Base-by-base conservation (phyloP, 768 basidiomycete species). In the Leccinum variicolor region DNA sequence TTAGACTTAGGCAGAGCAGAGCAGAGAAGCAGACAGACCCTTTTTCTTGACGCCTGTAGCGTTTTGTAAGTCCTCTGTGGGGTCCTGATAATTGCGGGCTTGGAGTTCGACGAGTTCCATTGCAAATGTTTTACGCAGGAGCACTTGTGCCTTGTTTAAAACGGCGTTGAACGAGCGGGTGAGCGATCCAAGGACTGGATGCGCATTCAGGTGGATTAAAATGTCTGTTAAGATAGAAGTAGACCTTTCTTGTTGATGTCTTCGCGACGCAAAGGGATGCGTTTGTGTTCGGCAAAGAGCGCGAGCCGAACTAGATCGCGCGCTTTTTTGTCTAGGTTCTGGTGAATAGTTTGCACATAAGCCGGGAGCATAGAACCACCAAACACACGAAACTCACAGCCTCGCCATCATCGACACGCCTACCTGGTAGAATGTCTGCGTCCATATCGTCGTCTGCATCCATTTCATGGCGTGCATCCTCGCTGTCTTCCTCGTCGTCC, bases 161-260 rank as follows among this genome's bases (percentile, higher is more conserved):
- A 95, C 84, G 0, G 67, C 61, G n/a, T 81, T 83, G 74, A 94
- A 95, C 0, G 79, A 64, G 47, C 86, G 79, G 2, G 84, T 69
- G 39, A 75, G 63, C 14, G 76, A 73, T 3, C 78, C 79, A 26
- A 85, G 68, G 1, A 85, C 83, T 84, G 6, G 28, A 45, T 13
- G 21, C 2, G 7, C 43, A 17, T 26, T 47, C 11, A 31, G 21
- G 7, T 17, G 13, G 15, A 7, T 1, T 21, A 14, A 55, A 0
- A 25, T 19, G 45, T 4, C 7, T 15, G 14, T 4, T 8, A 21
- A 19, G n/a, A 9, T 17, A 14, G 19, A 26, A 4, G 1, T 31
- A 34, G 15, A 87, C 94, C 84, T 79, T 90, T 90, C 74, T 94
- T 94, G 39, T 80, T 84, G 50, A 95, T 90, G 41, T 96, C 93